These are phyloP conservation scores for Auxenochlorella pyrenoidosa DNA, from an alignment of 139 green algal genomes.

Conservation along the genomic window DNA sequence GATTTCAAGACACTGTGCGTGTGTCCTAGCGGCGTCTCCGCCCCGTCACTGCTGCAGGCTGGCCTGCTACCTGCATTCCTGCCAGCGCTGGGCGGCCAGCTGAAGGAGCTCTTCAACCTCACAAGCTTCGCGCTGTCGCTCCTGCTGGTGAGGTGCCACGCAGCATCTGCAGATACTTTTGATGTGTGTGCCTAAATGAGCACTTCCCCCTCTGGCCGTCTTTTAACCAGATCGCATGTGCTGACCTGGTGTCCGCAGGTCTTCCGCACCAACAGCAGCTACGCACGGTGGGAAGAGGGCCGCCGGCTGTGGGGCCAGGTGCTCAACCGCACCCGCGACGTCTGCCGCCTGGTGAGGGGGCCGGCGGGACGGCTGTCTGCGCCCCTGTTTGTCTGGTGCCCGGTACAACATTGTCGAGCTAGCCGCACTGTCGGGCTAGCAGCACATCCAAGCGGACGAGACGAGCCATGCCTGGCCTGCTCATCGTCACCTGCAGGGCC, in stretches of 20 bases:
- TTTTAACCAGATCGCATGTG: background rate
- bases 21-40: background rate
- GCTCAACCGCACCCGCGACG: conserved; percentile 32
- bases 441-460: too few species aligned
- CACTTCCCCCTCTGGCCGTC: background rate
- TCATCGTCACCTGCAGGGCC: background rate
- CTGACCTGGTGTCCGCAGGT: background rate
- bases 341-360: conserved; percentile 13
- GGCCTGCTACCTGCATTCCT: background rate
- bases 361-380: too few species aligned
- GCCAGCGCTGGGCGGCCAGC: background rate
- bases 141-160: conserved; percentile 31
- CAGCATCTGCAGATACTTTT: background rate
- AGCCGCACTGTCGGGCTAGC: too few species aligned
- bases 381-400: too few species aligned
- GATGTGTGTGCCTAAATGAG: background rate
- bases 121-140: conserved; percentile 34
- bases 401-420: too few species aligned
- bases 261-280: conserved; percentile 47
- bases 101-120: conserved; percentile 7
- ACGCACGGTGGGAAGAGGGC: conserved; percentile 38
- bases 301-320: conserved; percentile 38
- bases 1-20: too few species aligned
- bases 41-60: background rate
- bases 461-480: too few species aligned